Base-by-base conservation (phyloP, 768 basidiomycete species). In the Hericium erinaceus region DNA sequence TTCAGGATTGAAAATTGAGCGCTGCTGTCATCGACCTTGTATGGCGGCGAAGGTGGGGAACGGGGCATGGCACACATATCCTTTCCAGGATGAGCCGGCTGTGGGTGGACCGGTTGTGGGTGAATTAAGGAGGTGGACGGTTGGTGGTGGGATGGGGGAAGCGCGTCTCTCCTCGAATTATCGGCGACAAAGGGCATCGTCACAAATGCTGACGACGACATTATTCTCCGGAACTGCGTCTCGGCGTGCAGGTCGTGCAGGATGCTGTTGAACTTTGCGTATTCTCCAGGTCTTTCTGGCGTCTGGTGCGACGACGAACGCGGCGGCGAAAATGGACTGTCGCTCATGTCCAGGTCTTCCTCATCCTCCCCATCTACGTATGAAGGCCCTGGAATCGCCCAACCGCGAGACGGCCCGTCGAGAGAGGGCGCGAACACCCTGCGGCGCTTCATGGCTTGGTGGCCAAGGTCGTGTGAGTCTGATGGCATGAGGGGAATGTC, bases 231-330 rank as follows among this genome's bases (percentile, higher is more conserved):
- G 64, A 87, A 84, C 55, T 85, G 81, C 61, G 86, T 77, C 22
- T 84, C 75, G 40, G 81, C 75, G 63, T 91, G 89, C 54, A 90
- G 67, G 64, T 89, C 82, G 57, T 85, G 82, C 39, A 92, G 79
- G 61, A 87, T 71, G 50, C 63, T 77, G 69, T 92, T 92, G 57
- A 80, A 73, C 37, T 74, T 71, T 65, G 78, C 78, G 72, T 91
- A 92, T 71, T 64, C 71, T 51, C 67, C 68, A 12, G 68, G 58
- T 33, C 41, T 18, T 33, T 50, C 20, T 22, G 49, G 11, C 15
- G 49, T 26, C 12, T n/a, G 1, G 3, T 46, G 44, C 44, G 44
- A 46, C 16, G 44, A 20, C 9, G 44, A 20, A 22, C 20, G 50
- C 20, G 10, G 48, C 39, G 52, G 53, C 20, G 40, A 12, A 11